A percentile compares a stretch with the other conserved stretches of the same genome.
Evolutionary conservation across 768 basidiomycete species (phyloP).

Genomic region (Boletus tylopilopsis): DNA sequence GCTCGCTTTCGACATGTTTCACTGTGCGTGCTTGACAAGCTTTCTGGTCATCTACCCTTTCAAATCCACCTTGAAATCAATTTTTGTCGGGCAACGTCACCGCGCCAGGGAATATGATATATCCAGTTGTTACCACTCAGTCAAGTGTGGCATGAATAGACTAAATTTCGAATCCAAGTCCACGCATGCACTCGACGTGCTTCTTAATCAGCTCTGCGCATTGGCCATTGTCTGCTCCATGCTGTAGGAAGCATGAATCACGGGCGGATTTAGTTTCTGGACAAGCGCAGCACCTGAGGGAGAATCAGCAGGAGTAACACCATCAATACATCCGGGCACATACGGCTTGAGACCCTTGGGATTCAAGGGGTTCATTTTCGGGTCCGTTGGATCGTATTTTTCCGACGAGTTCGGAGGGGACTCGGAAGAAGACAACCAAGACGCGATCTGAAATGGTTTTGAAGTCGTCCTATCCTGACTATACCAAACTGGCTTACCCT

Average conservation of each 20-base stretch:
- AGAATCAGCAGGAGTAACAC: background rate
- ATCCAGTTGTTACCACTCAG: too few species aligned
- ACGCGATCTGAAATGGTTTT: slow-evolving; percentile 44
- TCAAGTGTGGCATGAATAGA: background rate
- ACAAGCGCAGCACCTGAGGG: slow-evolving; percentile 87
- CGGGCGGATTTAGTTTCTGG: slow-evolving; percentile 86
- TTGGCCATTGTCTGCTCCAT: slow-evolving; percentile 63
- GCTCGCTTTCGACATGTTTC: too few species aligned
- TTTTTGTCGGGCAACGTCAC: too few species aligned
- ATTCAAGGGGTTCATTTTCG: slow-evolving; percentile 84
- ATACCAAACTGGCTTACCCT: slow-evolving; percentile 29
- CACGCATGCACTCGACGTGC: slow-evolving; percentile 89
- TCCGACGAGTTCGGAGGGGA: slow-evolving; percentile 33
- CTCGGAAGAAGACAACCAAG: slow-evolving; percentile 52
- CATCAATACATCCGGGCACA: slow-evolving; percentile 26
- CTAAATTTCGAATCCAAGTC: slow-evolving; percentile 83
- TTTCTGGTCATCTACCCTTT: too few species aligned
- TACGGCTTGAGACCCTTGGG: slow-evolving; percentile 95
- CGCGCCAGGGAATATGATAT: too few species aligned
- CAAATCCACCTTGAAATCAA: too few species aligned
- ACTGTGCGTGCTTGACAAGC: too few species aligned
- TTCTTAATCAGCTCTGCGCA: slow-evolving; percentile 77
- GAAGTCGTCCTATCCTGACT: background rate
- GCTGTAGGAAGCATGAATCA: slow-evolving; percentile 89
- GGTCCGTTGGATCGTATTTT: slow-evolving; percentile 68